Conservation (phyloP, 208 protist genomes). For the Leishmania guyanensis region DNA sequence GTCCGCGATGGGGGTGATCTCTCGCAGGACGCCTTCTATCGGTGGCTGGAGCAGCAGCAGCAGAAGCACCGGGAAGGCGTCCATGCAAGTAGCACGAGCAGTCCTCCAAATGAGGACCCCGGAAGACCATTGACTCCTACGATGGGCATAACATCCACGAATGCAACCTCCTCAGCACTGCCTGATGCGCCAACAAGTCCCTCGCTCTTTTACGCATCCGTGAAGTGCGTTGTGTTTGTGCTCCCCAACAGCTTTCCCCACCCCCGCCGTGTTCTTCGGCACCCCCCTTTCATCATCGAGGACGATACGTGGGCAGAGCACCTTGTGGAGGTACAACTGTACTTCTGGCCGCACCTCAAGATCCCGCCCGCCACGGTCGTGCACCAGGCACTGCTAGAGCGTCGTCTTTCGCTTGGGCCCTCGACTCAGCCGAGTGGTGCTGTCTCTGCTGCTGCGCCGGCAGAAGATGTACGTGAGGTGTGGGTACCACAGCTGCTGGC, state of each 20-base stretch:
- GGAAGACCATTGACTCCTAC: background rate
- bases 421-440: background rate
- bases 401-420: constrained; percentile 17
- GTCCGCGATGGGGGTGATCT: constrained; percentile 66
- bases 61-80: background rate
- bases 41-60: constrained; percentile 41
- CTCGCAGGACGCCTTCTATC: constrained; percentile 66
- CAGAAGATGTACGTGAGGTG: constrained; percentile 18
- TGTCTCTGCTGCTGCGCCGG: background rate
- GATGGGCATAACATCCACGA: background rate
- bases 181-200: constrained; percentile 25
- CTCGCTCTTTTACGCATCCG: constrained; percentile 69
- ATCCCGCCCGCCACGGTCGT: constrained; percentile 58
- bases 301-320: constrained; percentile 89
- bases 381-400: constrained; percentile 61
- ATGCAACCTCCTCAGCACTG: background rate
- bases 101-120: background rate
- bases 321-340: constrained; percentile 68
- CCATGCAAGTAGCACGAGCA: background rate
- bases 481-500: constrained; percentile 40
- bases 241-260: constrained; percentile 76
- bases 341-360: constrained; percentile 59
- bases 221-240: constrained; percentile 73
- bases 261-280: constrained; percentile 51
- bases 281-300: constrained; percentile 78